These are phyloP conservation scores for Dendrobium nobile DNA, from an alignment of 106 monocot species.

Conservation along the genomic window DNA sequence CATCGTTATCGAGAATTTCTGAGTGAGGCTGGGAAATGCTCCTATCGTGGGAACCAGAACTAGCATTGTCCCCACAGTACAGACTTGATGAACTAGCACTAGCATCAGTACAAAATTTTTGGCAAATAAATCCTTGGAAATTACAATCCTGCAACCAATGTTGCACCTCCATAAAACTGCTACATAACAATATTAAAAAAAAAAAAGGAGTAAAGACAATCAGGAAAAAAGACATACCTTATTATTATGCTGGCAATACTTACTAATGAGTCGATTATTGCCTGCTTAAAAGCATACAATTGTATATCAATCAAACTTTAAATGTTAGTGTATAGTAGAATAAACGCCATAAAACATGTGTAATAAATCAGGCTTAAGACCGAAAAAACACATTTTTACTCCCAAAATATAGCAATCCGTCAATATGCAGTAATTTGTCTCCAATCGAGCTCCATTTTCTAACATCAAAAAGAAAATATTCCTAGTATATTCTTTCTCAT, in stretches of 20 bases:
- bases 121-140: not conserved
- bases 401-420: no score
- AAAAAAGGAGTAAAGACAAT: not conserved
- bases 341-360: not conserved
- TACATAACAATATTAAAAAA: not conserved
- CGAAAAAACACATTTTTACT: no score
- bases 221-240: not conserved
- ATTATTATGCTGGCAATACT: not conserved
- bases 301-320: not conserved
- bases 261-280: not conserved
- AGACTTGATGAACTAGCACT: not conserved
- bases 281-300: constrained; percentile 3
- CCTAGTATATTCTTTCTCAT: no score
- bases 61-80: not conserved
- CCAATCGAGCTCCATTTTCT: no score
- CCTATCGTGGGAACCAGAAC: not conserved
- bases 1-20: not conserved
- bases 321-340: not conserved
- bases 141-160: not conserved
- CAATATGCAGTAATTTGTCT: no score
- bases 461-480: no score
- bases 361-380: not conserved
- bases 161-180: constrained; percentile 3
- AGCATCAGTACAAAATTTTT: not conserved
- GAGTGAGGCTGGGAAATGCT: not conserved